Evolutionary conservation across 371 early-diverging fungal genomes (phyloP).

Genomic region (Mucor ambiguus): DNA sequence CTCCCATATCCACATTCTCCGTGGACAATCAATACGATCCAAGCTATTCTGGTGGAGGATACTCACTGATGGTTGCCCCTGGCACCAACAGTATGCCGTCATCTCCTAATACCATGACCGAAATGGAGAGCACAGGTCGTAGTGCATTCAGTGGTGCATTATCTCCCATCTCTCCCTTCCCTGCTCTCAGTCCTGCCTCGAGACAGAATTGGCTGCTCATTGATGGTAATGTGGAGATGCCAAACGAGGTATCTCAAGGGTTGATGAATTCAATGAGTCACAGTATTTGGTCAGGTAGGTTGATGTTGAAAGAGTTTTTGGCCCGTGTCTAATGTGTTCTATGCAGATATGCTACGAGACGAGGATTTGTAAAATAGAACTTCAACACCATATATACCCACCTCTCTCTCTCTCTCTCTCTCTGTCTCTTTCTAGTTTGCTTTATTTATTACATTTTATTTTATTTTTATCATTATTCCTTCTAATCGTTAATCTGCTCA

Average conservation of each 20-base stretch:
- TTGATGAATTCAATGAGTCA: constrained; percentile 37
- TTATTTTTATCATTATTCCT: background rate
- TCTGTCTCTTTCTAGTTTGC: background rate
- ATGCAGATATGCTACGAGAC: constrained; percentile 10
- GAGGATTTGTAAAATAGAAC: constrained; percentile 8
- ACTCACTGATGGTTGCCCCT: constrained; percentile 24
- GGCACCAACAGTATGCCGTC: constrained; percentile 31
- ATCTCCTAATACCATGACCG: constrained; percentile 20
- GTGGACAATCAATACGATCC: constrained; percentile 17
- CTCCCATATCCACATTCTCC: constrained; percentile 41
- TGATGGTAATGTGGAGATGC: constrained; percentile 41
- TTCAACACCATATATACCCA: background rate
- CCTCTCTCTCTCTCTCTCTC: background rate
- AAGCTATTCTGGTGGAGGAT: constrained; percentile 10
- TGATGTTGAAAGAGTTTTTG: too few species aligned
- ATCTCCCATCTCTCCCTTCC: constrained; percentile 22
- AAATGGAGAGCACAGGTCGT: constrained; percentile 21
- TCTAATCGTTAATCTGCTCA: background rate
- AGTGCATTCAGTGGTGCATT: constrained; percentile 10
- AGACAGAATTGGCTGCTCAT: constrained; percentile 36
- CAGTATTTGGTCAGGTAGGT: constrained; percentile 41
- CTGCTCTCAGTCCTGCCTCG: constrained; percentile 19
- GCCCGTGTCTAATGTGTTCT: background rate
- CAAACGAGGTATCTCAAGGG: constrained; percentile 35
- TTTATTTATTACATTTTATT: background rate